Conservation (phyloP, 108 stramenopile species). For the Phaeodactylum tricornutum region DNA sequence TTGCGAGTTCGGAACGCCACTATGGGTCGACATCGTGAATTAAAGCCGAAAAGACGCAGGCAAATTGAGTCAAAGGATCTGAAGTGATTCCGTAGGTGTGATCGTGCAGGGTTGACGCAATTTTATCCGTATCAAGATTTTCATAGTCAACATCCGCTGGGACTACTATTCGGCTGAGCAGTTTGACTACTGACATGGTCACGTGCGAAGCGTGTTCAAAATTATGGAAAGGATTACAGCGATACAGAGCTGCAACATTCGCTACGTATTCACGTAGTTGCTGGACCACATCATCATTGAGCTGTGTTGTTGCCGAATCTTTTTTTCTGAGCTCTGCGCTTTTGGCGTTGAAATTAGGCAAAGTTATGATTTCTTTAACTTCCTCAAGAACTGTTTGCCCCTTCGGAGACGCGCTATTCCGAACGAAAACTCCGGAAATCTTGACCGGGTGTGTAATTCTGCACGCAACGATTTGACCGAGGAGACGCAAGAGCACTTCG, state of each 20-base stretch:
- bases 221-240: conserved; percentile 20
- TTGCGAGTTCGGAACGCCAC: conserved; percentile 18
- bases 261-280: conserved; percentile 21
- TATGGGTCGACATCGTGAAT: conserved; percentile 24
- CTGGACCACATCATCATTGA: conserved; percentile 22
- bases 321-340: neutral
- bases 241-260: conserved; percentile 25
- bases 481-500: conserved; percentile 2
- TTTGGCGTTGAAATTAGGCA: conserved; percentile 11
- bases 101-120: conserved; percentile 4
- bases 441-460: neutral
- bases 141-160: no score
- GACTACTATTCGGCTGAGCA: conserved; percentile 5
- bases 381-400: conserved; percentile 8
- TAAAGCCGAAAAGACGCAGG: conserved; percentile 10
- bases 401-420: neutral
- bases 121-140: neutral
- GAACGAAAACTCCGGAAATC: neutral
- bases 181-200: conserved; percentile 5
- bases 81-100: conserved; percentile 9
- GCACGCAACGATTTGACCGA: neutral
- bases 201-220: conserved; percentile 11
- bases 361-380: conserved; percentile 14
- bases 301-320: no score
- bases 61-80: conserved; percentile 9